Evolutionary conservation across 2,329 filamentous ascomycete genomes (phyloP).

Genomic region (Epichloe brachyelytri): DNA sequence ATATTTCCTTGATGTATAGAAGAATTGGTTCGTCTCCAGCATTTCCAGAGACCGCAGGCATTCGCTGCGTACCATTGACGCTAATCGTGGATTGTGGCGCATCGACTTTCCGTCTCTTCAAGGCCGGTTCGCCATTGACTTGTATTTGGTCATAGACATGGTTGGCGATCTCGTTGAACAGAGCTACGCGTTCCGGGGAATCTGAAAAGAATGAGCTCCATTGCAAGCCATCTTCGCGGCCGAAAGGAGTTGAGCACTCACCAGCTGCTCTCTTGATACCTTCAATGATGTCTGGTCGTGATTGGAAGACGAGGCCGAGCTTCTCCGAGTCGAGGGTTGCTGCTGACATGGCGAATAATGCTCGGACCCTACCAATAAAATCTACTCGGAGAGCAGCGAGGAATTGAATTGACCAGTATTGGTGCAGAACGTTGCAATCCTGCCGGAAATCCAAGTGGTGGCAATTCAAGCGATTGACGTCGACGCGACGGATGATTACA

Average conservation of each 20-base stretch:
- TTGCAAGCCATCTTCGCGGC: not conserved
- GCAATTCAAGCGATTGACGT: slow-evolving; percentile 1
- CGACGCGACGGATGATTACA: slow-evolving; percentile 5
- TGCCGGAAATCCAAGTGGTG: too few relatives aligned
- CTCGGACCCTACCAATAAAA: not conserved
- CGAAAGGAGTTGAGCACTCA: slow-evolving; percentile 16
- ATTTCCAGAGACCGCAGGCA: slow-evolving; percentile 10
- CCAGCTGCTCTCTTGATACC: slow-evolving; percentile 41
- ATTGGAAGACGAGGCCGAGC: slow-evolving; percentile 38
- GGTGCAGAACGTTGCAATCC: not conserved
- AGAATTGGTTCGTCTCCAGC: slow-evolving; percentile 38
- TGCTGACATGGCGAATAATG: slow-evolving; percentile 22
- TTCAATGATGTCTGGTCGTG: slow-evolving; percentile 42
- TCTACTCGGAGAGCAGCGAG: not conserved
- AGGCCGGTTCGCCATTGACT: slow-evolving; percentile 29
- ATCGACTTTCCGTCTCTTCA: slow-evolving; percentile 41
- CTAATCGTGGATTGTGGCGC: slow-evolving; percentile 18
- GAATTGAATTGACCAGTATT: slow-evolving; percentile 2
- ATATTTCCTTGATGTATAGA: slow-evolving; percentile 52
- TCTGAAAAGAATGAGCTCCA: slow-evolving; percentile 22
- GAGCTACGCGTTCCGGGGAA: slow-evolving; percentile 32
- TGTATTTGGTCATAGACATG: slow-evolving; percentile 35
- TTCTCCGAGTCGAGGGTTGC: slow-evolving; percentile 34
- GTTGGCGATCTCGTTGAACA: slow-evolving; percentile 44
- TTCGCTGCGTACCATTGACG: slow-evolving; percentile 8